Evolutionary conservation across 306 rosid genomes (phyloP), one percentile per base, ranked within the genome.

Genomic region (Vigna reflexopilosa): DNA sequence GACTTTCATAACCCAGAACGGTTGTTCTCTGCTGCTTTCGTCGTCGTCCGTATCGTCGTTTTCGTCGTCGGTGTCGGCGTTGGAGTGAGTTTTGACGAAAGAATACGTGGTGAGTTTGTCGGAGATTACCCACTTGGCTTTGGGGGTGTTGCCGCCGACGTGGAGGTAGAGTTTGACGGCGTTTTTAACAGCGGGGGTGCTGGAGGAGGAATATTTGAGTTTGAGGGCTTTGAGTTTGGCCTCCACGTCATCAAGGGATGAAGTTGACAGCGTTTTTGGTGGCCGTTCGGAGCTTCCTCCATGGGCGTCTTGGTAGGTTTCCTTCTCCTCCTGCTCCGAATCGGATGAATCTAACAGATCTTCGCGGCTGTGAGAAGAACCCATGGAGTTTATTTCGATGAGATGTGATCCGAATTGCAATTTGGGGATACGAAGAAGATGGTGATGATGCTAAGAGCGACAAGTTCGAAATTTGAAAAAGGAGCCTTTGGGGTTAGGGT

Each of bases 71-170:
- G 38, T 73, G 3, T 76, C 87, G 40, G 85, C 40, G 12, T 28
- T 79, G 67, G 68, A 32, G 67, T 77, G 56, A 13, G 94, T 76
- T 83, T 77, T 87, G 13, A 73, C 40, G 70, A 96, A 93, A 77
- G 85, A 76, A 83, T 83, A 96, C 54, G 89, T 64, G 4, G 89
- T 86, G 72, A 90, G 84, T 79, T 91, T 96, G 8, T 96, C 94
- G 16, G 93, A 91, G 44, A 82, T 80, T 45, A 91, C 89, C 99
- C 99, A 96, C 84, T 95, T 95, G 4, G 98, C 97, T 20, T 83
- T 85, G 4, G 96, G 96, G 22, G 98, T 86, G 85, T 87, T 87
- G 11, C 99, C 99, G 9, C 91, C 95, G 1, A 93, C 68, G 70
- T 90, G 91, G 12, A 88, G 87, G 74, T 93, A 96, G 54, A 96